Evolutionary conservation across 139 green algal species (phyloP).

Genomic region (Picochlorum sp.): DNA sequence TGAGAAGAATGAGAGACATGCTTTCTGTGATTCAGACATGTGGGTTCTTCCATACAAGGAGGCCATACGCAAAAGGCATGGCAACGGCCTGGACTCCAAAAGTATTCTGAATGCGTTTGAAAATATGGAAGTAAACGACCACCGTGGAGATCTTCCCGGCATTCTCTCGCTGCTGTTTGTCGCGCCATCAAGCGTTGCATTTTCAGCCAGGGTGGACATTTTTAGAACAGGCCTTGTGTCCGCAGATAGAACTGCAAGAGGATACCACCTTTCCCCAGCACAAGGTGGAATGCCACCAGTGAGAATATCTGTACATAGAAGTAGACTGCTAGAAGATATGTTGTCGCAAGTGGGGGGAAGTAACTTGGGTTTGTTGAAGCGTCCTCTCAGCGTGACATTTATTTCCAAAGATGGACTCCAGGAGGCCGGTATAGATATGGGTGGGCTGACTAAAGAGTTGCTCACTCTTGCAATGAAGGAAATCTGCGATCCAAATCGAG

Average conservation of each 20-base stretch:
- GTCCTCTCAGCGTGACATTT: conserved; percentile 57
- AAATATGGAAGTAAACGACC: background rate
- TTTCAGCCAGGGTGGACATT: no score
- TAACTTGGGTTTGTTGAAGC: conserved; percentile 39
- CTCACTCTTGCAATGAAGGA: conserved; percentile 22
- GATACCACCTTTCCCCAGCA: conserved; percentile 27
- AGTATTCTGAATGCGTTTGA: no score
- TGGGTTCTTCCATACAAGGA: conserved; percentile 75
- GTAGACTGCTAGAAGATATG: conserved; percentile 46
- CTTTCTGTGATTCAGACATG: conserved; percentile 64
- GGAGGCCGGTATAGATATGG: conserved; percentile 76
- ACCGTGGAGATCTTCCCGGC: conserved; percentile 39
- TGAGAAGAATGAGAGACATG: conserved; percentile 57
- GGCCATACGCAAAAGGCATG: background rate
- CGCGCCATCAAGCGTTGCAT: no score
- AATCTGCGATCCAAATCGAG: conserved; percentile 34
- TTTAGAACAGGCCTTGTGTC: conserved; percentile 40
- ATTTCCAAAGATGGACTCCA: conserved; percentile 45
- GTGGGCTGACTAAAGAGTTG: conserved; percentile 78
- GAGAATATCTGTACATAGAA: conserved; percentile 26
- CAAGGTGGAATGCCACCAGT: conserved; percentile 38
- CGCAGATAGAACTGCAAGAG: conserved; percentile 38
- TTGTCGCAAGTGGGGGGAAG: conserved; percentile 15
- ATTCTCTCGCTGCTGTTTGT: conserved; percentile 23
- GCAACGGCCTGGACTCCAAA: no score